Conservation (phyloP, 345 rosid species). For the Eucalyptus polybractea region DNA sequence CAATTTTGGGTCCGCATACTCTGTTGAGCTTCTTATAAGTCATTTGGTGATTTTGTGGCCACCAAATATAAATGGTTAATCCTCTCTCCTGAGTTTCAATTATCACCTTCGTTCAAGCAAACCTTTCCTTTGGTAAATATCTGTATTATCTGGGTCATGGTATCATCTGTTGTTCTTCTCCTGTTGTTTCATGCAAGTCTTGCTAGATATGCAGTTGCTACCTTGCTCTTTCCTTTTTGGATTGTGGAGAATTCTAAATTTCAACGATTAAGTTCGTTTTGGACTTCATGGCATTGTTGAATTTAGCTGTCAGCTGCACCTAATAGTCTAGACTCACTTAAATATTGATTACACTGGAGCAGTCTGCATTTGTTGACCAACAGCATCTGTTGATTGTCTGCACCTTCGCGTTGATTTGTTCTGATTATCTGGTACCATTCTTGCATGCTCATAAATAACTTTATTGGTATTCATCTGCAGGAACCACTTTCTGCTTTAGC, state of each 20-base stretch:
- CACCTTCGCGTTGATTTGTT: background rate
- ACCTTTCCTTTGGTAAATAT: background rate
- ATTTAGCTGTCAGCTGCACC: background rate
- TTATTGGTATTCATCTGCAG: slow-evolving; percentile 13
- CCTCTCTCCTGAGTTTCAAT: background rate
- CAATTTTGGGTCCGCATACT: background rate
- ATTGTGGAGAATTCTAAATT: background rate
- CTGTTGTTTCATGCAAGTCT: background rate
- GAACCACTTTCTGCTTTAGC: slow-evolving; percentile 79
- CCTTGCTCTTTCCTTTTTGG: background rate
- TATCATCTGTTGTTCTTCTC: background rate
- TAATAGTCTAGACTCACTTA: background rate
- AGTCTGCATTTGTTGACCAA: background rate
- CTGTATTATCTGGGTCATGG: background rate
- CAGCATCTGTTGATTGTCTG: background rate
- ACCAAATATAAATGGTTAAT: background rate
- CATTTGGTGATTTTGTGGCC: background rate
- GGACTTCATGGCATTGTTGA: background rate
- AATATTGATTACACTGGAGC: background rate
- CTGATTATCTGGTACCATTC: background rate
- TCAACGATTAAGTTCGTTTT: background rate
- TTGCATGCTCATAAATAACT: background rate
- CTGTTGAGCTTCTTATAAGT: background rate
- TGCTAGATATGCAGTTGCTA: background rate
- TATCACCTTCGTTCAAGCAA: background rate